A percentile compares a stretch with the other conserved stretches of the same genome.
Conservation (phyloP, 2,329 filamentous ascomycete species). For the Cladosporium oxysporum region DNA sequence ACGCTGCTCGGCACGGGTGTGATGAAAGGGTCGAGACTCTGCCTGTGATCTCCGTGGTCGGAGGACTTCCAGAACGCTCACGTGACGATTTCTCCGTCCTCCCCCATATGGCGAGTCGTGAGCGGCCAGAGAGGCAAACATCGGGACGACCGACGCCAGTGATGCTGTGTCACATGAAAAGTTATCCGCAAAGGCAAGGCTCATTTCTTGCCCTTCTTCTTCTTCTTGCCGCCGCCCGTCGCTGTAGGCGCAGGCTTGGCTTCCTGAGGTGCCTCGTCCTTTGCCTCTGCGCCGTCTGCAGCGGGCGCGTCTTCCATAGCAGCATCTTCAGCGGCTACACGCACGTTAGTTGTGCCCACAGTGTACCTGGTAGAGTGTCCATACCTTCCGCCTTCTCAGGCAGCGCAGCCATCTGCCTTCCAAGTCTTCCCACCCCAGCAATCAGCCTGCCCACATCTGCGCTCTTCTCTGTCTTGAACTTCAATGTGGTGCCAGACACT, state of each 20-base stretch:
- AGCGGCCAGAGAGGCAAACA: neutral
- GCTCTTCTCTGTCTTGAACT: slow-evolving; percentile 89
- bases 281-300: slow-evolving; percentile 28
- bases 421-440: slow-evolving; percentile 72
- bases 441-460: slow-evolving; percentile 86
- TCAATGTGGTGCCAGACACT: slow-evolving; percentile 74
- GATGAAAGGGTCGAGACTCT: slow-evolving; percentile 16
- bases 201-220: slow-evolving; percentile 55
- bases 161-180: neutral
- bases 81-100: neutral
- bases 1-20: slow-evolving; percentile 9
- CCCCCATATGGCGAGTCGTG: neutral
- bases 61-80: neutral
- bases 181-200: neutral
- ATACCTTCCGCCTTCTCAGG: slow-evolving; percentile 45
- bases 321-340: slow-evolving; percentile 29
- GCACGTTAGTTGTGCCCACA: neutral
- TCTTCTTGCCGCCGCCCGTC: slow-evolving; percentile 48
- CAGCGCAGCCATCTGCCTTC: slow-evolving; percentile 60
- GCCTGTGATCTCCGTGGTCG: slow-evolving; percentile 1
- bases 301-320: slow-evolving; percentile 35
- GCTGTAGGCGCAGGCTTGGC: slow-evolving; percentile 19
- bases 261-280: slow-evolving; percentile 15
- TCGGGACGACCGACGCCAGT: neutral
- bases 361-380: slow-evolving; percentile 4